Evolutionary conservation across 331 rosid genomes (phyloP), one percentile per base, ranked within the genome.

Genomic region (Pyracantha coccinea): DNA sequence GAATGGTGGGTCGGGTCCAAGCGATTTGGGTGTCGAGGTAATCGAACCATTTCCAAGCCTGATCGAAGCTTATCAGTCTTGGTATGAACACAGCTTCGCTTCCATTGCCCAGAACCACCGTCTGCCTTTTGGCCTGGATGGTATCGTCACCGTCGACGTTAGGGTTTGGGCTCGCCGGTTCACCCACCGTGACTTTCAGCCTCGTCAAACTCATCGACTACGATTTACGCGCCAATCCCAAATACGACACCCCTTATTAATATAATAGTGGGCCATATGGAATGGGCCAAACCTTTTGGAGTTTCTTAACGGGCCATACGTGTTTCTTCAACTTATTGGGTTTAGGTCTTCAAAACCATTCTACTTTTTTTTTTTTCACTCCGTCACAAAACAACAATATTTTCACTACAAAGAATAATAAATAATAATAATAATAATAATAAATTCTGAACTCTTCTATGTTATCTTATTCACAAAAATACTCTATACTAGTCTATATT

Each of bases 1-100:
- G 96, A 86, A 92, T 66, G 80, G 92, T 90, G 69, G 99, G 99
- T 80, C 96, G 71, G 75, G 90, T 90, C 99, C 97, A 94, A 12
- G 95, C 93, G 53, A 94, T 87, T 10, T 83, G 68, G 0, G 74
- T 79, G 79, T 90, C 71, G 77, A 92, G 95, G 45, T 83, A 90
- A 83, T 90, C 75, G 82, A 92, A 92, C 89, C 90, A 91, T 2
- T 73, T 71, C 99, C 97, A 94, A 15, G 96, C 86, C 23, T 84
- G 87, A 45, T 84, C 89, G 20, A 62, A 87, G 77, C 88, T 79
- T 15, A 82, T 15, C 57, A 94, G 77, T 72, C 89, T 86, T 54
- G 73, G 83, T 41, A 92, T 74, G 76, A 86, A 83, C 1, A 94
- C 79, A 77, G 92, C 84, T 77, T 94, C 83, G 87, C 99, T 94